A percentile compares a stretch with the other conserved stretches of the same genome.
phyloP scores from a whole-genome alignment of 2,329 filamentous ascomycete genomes.

The Byssothecium circinans region DNA sequence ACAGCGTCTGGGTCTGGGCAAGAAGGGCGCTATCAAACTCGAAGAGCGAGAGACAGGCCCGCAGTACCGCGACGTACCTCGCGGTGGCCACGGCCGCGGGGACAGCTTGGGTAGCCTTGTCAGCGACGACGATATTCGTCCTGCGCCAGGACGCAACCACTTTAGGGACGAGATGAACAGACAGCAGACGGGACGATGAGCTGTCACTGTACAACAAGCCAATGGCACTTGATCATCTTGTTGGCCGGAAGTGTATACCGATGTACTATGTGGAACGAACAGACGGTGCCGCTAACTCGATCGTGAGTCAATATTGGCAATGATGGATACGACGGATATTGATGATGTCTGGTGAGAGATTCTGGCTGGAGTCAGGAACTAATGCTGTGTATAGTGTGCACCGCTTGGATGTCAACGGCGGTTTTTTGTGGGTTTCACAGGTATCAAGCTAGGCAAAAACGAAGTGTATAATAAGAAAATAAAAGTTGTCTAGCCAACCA shows the following conservation, averaged over 20 bases:
- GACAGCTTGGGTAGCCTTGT: constrained; percentile 31
- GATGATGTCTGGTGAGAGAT: too few relatives aligned
- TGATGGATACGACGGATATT: neutral
- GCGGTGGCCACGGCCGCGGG: constrained; percentile 16
- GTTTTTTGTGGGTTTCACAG: too few relatives aligned
- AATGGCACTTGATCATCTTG: neutral
- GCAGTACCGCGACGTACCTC: constrained; percentile 12
- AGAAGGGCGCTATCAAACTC: constrained; percentile 30
- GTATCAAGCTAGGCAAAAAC: too few relatives aligned
- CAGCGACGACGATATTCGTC: constrained; percentile 31
- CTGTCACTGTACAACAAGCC: neutral
- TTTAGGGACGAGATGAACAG: constrained; percentile 44
- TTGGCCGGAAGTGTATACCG: neutral
- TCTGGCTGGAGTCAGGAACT: too few relatives aligned
- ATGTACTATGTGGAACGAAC: neutral
- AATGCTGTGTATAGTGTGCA: too few relatives aligned
- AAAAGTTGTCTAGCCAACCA: too few relatives aligned
- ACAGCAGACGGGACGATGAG: constrained; percentile 39
- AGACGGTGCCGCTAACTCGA: neutral
- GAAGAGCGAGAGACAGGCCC: constrained; percentile 28
- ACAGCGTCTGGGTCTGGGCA: constrained; percentile 38
- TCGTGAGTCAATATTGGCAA: neutral
- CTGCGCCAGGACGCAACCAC: constrained; percentile 28
- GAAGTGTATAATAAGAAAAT: too few relatives aligned
- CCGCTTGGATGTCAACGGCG: too few relatives aligned